Evolutionary conservation across 768 basidiomycete species (phyloP).

Genomic region (Tephrocybe sp.): DNA sequence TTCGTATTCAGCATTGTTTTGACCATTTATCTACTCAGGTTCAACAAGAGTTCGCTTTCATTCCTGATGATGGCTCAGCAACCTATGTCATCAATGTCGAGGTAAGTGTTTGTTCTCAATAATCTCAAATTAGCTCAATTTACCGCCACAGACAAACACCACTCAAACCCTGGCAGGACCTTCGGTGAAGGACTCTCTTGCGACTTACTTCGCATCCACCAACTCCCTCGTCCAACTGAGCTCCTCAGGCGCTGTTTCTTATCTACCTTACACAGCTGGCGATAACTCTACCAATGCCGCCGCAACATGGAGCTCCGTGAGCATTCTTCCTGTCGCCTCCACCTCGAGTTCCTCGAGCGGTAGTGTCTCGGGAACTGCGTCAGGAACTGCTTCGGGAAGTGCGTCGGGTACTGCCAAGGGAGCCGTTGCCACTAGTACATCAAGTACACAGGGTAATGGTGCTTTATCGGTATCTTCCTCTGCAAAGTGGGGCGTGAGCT

Average conservation of each 20-base stretch:
- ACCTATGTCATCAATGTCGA: constrained; percentile 74
- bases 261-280: constrained; percentile 55
- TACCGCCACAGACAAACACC: constrained; percentile 51
- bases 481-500: constrained; percentile 10
- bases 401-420: constrained; percentile 15
- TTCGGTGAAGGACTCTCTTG: constrained; percentile 52
- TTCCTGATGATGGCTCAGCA: constrained; percentile 70
- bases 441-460: constrained; percentile 7
- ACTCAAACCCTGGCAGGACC: constrained; percentile 65
- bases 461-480: constrained; percentile 9
- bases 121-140: not conserved
- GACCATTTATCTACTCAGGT: constrained; percentile 36
- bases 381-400: constrained; percentile 6
- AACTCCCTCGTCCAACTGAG: constrained; percentile 68
- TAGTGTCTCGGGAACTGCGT: not conserved
- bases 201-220: constrained; percentile 65
- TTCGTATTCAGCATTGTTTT: not conserved
- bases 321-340: constrained; percentile 42
- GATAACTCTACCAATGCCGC: constrained; percentile 40
- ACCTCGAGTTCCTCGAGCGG: constrained; percentile 15
- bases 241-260: constrained; percentile 58
- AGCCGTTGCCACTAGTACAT: constrained; percentile 10
- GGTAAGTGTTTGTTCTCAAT: constrained; percentile 29
- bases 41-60: constrained; percentile 73
- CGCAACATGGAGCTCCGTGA: constrained; percentile 50